A percentile compares a stretch with the other conserved stretches of the same genome.
Evolutionary conservation across 371 early-diverging fungal species (phyloP).

Genomic region (Coemansia sp.): DNA sequence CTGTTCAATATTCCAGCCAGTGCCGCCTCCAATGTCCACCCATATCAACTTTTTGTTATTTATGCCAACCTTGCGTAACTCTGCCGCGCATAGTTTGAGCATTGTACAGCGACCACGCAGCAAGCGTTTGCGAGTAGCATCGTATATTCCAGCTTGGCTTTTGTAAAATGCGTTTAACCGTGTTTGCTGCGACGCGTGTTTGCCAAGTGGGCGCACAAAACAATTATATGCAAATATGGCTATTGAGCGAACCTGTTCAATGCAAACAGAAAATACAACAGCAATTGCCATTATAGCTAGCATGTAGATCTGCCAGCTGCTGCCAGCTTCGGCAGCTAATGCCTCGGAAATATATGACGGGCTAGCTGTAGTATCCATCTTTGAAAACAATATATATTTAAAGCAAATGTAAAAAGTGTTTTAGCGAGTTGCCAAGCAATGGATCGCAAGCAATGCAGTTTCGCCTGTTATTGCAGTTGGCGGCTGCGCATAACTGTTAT

Average conservation of each 20-base stretch:
- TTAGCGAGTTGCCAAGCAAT: too few species aligned
- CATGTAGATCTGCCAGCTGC: neutral
- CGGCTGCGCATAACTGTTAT: too few species aligned
- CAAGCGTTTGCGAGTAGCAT: constrained; percentile 62
- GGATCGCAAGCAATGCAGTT: too few species aligned
- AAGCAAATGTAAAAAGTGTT: too few species aligned
- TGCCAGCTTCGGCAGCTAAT: neutral
- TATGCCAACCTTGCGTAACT: constrained; percentile 57
- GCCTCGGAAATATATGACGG: neutral
- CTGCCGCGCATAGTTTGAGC: constrained; percentile 78
- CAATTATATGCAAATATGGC: constrained; percentile 67
- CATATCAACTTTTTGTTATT: constrained; percentile 59
- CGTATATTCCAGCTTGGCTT: constrained; percentile 57
- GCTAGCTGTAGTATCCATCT: too few species aligned
- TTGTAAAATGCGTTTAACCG: constrained; percentile 42
- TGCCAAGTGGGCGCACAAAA: constrained; percentile 74
- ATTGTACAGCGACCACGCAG: constrained; percentile 78
- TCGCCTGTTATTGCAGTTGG: too few species aligned
- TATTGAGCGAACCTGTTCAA: neutral
- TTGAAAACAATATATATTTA: too few species aligned
- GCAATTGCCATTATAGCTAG: constrained; percentile 10
- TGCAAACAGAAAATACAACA: neutral
- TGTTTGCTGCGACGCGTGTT: constrained; percentile 45
- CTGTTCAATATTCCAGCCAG: constrained; percentile 84
- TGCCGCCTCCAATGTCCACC: constrained; percentile 86